These are phyloP conservation scores for Hypoxylon lienhwacheense DNA, from an alignment of 495 filamentous ascomycete species.

Conservation along the genomic window DNA sequence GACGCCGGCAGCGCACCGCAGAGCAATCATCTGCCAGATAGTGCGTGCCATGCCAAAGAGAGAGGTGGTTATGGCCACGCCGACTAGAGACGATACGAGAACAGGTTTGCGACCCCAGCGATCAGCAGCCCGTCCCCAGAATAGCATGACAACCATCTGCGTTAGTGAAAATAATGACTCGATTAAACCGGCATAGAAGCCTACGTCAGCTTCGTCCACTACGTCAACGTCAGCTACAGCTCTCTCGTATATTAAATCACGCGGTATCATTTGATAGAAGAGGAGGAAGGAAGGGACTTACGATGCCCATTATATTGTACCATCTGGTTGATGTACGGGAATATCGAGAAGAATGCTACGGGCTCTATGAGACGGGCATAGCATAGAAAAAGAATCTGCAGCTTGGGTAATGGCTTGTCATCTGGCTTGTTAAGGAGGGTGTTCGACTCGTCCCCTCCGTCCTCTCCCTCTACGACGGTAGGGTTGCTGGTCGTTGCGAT, in stretches of 20 bases:
- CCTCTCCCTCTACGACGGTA: constrained; percentile 22
- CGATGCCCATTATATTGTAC: constrained; percentile 58
- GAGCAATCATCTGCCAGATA: constrained; percentile 68
- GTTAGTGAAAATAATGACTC: constrained; percentile 72
- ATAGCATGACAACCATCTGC: constrained; percentile 58
- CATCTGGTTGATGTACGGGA: constrained; percentile 76
- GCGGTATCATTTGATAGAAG: background rate
- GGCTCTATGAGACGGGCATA: constrained; percentile 71
- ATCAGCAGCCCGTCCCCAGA: constrained; percentile 68
- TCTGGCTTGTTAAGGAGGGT: constrained; percentile 23
- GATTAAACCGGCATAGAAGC: constrained; percentile 72
- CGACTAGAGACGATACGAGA: constrained; percentile 61
- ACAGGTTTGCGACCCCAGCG: constrained; percentile 68
- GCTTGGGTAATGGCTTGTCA: constrained; percentile 55
- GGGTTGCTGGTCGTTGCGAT: constrained; percentile 14
- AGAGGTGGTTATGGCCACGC: constrained; percentile 58
- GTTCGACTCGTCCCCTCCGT: constrained; percentile 30
- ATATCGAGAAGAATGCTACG: constrained; percentile 72
- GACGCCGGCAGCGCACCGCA: constrained; percentile 64
- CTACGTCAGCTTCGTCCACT: constrained; percentile 60
- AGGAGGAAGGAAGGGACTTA: constrained; percentile 6
- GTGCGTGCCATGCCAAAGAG: constrained; percentile 63
- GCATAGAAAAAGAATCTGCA: constrained; percentile 67
- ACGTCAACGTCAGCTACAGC: background rate
- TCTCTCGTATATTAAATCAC: background rate